Conservation (phyloP, 2,329 filamentous ascomycete genomes). For the Calonectria montana region DNA sequence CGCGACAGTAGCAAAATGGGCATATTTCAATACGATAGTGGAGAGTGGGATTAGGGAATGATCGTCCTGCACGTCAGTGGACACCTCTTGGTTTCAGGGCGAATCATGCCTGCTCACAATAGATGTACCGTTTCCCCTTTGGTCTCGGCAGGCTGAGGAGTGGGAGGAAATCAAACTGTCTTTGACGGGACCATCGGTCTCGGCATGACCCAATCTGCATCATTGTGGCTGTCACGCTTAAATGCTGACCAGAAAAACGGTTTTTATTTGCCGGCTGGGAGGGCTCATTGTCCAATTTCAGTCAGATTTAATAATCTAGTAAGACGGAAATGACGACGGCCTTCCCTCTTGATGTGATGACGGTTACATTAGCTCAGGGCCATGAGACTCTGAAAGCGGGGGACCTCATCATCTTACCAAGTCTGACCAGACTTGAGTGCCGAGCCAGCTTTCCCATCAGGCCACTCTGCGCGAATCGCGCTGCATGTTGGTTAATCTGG, state of each 20-base stretch:
- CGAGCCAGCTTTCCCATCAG: conserved; percentile 6
- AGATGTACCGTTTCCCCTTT: not conserved
- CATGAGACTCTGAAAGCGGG: conserved; percentile 4
- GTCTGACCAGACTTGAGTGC: not conserved
- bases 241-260: conserved; percentile 10
- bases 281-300: not conserved
- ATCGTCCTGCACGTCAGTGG: conserved; percentile 17
- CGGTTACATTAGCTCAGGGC: conserved; percentile 10
- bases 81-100: not conserved
- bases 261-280: not conserved
- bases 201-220: not conserved
- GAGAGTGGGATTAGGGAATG: conserved; percentile 10
- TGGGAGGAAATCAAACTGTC: conserved; percentile 11
- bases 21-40: not conserved
- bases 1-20: not conserved
- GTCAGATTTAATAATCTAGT: conserved; percentile 20
- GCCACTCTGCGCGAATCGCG: not conserved
- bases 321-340: conserved; percentile 4
- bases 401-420: conserved; percentile 7
- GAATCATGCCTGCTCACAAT: not conserved
- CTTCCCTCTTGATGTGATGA: not conserved
- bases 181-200: not conserved
- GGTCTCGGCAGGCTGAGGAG: conserved; percentile 1
- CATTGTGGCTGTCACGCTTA: conserved; percentile 5
- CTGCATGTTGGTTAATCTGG: conserved; percentile 1